Evolutionary conservation across 2,329 filamentous ascomycete species (phyloP), one percentile per base, ranked within the genome.

Genomic region (Sporothrix curviconia): DNA sequence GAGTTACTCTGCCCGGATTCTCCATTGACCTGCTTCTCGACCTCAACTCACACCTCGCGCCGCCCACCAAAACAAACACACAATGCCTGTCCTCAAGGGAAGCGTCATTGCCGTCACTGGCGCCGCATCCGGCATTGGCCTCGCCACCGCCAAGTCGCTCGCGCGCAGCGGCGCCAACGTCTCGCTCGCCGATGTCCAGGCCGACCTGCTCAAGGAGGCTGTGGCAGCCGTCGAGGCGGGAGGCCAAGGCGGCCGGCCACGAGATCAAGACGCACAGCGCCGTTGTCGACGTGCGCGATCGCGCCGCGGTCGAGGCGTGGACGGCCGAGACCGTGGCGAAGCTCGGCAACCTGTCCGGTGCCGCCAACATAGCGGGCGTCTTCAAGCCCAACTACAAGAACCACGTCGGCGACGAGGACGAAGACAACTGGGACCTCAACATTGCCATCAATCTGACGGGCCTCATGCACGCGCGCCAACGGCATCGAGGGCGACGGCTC

Each of bases 301-400:
- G 36, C 7, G 37, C 22, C 12, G 70, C 79, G 28, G 79, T 82
- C 9, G 77, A 83, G 30, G 64, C 64, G 19, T 82, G 79, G 79
- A 74, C 81, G 47, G 67, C 70, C 7, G 67, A 66, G 49, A 73
- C 75, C 11, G 66, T 82, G n/a, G 63, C 70, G n/a, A 70, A 70
- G 32, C 78, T 78, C 54, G 80, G 80, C 4, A 74, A 74, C 53
- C 72, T 83, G 8, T 77, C 82, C 62, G 76, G 79, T 4, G 78
- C 79, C 19, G 79, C 76, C 11, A 83, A 84, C 55, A 72, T 80
- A 8, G 81, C 81, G 4, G 78, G 79, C 43, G 64, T 74, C 43
- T 76, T 78, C 61, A 72, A 71, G 61, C 67, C 73, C 47, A 74
- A 77, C 58, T 71, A 70, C 12, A 60, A 70, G 57, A 66, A 69